These are phyloP conservation scores for Setomelanomma holmii DNA, from an alignment of 2,329 filamentous ascomycete species.

Conservation along the genomic window DNA sequence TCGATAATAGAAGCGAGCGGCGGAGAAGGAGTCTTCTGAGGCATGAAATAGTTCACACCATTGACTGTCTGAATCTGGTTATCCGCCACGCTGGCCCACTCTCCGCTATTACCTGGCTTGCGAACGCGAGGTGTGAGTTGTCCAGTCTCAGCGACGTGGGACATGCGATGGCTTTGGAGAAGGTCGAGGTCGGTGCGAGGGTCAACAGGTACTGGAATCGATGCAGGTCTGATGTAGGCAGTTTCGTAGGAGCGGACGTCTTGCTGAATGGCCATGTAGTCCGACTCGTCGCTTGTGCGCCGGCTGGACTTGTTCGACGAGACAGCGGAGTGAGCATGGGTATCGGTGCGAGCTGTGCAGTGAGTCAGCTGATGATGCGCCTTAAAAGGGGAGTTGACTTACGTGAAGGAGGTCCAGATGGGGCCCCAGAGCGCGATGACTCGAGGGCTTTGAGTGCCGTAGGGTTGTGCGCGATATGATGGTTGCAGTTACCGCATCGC, in stretches of 20 bases:
- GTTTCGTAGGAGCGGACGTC: slow-evolving; percentile 43
- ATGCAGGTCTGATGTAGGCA: slow-evolving; percentile 41
- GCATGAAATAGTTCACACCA: slow-evolving; percentile 48
- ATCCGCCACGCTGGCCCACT: slow-evolving; percentile 47
- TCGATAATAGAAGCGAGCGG: slow-evolving; percentile 30
- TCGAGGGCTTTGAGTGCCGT: slow-evolving; percentile 43
- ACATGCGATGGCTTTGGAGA: slow-evolving; percentile 56
- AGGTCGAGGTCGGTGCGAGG: slow-evolving; percentile 48
- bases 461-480: slow-evolving; percentile 38
- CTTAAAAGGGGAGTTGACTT: slow-evolving; percentile 7
- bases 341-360: slow-evolving; percentile 29
- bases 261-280: slow-evolving; percentile 38
- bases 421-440: slow-evolving; percentile 17
- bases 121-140: slow-evolving; percentile 54
- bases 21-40: slow-evolving; percentile 47
- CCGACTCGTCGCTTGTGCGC: slow-evolving; percentile 45
- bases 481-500: slow-evolving; percentile 47
- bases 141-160: slow-evolving; percentile 59
- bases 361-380: slow-evolving; percentile 6
- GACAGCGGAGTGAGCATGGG: slow-evolving; percentile 18
- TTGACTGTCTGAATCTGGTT: slow-evolving; percentile 39
- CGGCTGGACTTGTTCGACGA: slow-evolving; percentile 40
- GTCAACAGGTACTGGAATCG: slow-evolving; percentile 31
- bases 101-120: slow-evolving; percentile 45
- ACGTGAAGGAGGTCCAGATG: slow-evolving; percentile 36